A percentile compares a stretch with the other conserved stretches of the same genome.
Conservation (phyloP, 2,329 filamentous ascomycete genomes). For the Cryoendolithus antarcticus region DNA sequence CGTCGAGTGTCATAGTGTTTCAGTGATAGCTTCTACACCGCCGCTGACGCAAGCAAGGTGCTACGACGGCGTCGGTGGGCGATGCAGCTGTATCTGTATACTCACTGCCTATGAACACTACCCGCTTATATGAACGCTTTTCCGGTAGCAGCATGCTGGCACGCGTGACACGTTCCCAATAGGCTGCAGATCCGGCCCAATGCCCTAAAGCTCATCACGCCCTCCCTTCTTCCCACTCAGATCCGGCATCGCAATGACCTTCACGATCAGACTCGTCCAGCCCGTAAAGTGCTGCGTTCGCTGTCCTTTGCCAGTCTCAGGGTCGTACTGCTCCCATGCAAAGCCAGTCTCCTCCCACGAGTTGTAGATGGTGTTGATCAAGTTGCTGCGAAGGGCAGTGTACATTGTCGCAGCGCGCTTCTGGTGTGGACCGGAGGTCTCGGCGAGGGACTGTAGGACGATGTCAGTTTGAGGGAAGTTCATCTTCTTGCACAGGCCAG, state of each 20-base stretch:
- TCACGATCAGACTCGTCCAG: conserved; percentile 96
- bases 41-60: too few species aligned
- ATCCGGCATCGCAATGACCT: conserved; percentile 92
- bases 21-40: too few species aligned
- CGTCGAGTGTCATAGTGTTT: too few species aligned
- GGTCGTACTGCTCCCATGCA: conserved; percentile 97
- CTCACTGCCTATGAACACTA: too few species aligned
- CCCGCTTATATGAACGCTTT: too few species aligned
- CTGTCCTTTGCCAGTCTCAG: conserved; percentile 84
- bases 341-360: conserved; percentile 88
- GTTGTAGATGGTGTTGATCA: conserved; percentile 78
- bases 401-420: conserved; percentile 62
- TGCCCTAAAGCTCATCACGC: conserved; percentile 38
- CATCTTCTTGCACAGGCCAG: too few species aligned
- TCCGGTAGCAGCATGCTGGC: too few species aligned
- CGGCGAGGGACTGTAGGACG: conserved; percentile 47
- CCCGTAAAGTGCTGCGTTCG: conserved; percentile 95
- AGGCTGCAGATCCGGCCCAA: neutral
- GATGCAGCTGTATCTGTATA: too few species aligned
- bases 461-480: neutral
- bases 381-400: conserved; percentile 61
- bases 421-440: conserved; percentile 52
- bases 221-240: conserved; percentile 25
- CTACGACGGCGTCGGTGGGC: too few species aligned
- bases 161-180: too few species aligned